Conservation (phyloP, 495 filamentous ascomycete genomes). For the Aspergillus homomorphus region DNA sequence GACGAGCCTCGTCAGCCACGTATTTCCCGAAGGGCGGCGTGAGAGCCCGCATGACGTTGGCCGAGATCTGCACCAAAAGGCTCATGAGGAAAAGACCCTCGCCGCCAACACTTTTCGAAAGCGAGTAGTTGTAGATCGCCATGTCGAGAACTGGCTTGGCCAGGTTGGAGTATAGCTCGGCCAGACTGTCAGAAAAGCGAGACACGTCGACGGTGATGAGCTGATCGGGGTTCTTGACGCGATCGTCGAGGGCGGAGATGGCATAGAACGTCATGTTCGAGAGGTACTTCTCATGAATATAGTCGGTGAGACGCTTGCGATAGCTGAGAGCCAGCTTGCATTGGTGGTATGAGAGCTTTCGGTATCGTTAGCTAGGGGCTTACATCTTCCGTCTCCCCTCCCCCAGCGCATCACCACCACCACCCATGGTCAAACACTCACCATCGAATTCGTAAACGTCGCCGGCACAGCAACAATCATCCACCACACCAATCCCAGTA, state of each 20-base stretch:
- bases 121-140: conserved; percentile 89
- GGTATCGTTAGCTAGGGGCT: neutral
- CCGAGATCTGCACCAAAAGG: conserved; percentile 86
- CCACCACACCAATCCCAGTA: conserved; percentile 92
- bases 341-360: conserved; percentile 94
- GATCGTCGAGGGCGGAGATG: conserved; percentile 89
- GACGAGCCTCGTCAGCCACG: conserved; percentile 89
- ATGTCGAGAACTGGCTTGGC: conserved; percentile 95
- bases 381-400: neutral
- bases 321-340: conserved; percentile 91
- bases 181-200: conserved; percentile 91
- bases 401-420: neutral
- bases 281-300: conserved; percentile 92
- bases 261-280: conserved; percentile 97
- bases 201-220: conserved; percentile 94
- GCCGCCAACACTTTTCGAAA: conserved; percentile 89
- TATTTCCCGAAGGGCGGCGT: conserved; percentile 99
- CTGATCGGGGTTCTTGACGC: conserved; percentile 98
- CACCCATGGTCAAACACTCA: conserved; percentile 43
- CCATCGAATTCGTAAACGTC: conserved; percentile 99
- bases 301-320: conserved; percentile 81
- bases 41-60: conserved; percentile 86
- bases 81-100: conserved; percentile 95
- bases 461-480: conserved; percentile 97
- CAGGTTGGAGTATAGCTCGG: conserved; percentile 95